Evolutionary conservation across 768 basidiomycete species (phyloP), one percentile per base, ranked within the genome.

Genomic region (Lentinula guzmanii): DNA sequence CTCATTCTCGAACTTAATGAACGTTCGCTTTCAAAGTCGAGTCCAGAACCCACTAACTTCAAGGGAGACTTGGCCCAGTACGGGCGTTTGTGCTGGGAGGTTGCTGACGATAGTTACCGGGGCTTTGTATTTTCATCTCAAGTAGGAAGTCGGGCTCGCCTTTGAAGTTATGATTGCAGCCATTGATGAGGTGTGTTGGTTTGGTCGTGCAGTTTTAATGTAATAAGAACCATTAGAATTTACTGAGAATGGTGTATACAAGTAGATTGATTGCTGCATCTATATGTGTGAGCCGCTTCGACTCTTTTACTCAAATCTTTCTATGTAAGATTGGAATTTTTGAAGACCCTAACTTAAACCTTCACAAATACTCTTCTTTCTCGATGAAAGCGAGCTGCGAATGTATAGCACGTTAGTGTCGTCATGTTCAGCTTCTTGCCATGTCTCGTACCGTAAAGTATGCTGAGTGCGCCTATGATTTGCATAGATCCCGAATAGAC

Each of bases 401-500:
- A 2, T 4, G n/a, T 10, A 0, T 28, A 24, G 4, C 46, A n/a
- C 1, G 46, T 21, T 16, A 43, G n/a, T 4, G 5, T 6, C 15
- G 46, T n/a, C 21, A 18, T 45, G 43, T 24, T n/a, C 4, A 4
- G 21, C 0, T 21, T 48, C 37, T 21, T 48, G 21, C n/a, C 10
- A 9, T 21, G 6, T 18, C 21, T 46, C 46, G 21, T 46, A 74
- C 73, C 73, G 56, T 74, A 73, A 8, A 74, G 58, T 16, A 74
- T 68, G 35, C 60, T 66, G 9, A 66, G 53, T 6, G 70, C 71
- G 5, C 71, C 74, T 7, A 71, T 6, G 16, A 75, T 48, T 65
- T 72, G 71, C 42, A 69, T 63, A 1, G 63, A 58, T 2, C 75
- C 75, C 15, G 68, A 66, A 62, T 70, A 73, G 5, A 66, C 51